A percentile compares a stretch with the other conserved stretches of the same genome.
Evolutionary conservation across 139 green algal genomes (phyloP).

Genomic region (Nannochloris sp.): DNA sequence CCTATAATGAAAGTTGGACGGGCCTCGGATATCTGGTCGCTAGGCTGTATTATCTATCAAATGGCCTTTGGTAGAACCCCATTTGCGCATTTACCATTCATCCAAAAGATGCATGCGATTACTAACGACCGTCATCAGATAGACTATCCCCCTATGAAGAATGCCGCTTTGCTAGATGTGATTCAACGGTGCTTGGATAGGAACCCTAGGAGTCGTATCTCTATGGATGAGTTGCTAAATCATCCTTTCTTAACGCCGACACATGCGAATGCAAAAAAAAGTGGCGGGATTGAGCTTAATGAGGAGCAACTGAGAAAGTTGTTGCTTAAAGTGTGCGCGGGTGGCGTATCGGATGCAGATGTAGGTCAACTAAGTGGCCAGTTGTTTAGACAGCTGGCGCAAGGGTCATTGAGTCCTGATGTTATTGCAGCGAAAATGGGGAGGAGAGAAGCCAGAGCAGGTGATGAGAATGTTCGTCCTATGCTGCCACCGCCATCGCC

Average conservation of each 20-base stretch:
- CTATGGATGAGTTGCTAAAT: constrained; percentile 80
- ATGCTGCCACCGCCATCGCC: neutral
- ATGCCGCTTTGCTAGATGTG: constrained; percentile 59
- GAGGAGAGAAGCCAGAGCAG: neutral
- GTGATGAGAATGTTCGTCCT: neutral
- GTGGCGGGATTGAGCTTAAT: constrained; percentile 32
- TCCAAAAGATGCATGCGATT: constrained; percentile 94
- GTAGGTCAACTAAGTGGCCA: neutral
- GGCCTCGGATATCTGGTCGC: constrained; percentile 87
- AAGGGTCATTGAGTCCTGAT: neutral
- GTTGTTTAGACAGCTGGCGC: neutral
- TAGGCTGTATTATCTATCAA: constrained; percentile 97
- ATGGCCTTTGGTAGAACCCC: constrained; percentile 88
- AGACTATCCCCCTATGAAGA: constrained; percentile 51
- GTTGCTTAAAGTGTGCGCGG: constrained; percentile 46
- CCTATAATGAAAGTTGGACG: constrained; percentile 71
- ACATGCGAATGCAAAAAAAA: neutral
- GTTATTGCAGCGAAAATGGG: neutral
- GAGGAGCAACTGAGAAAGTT: constrained; percentile 61
- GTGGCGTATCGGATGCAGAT: neutral
- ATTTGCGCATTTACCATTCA: constrained; percentile 75
- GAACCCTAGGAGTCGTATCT: constrained; percentile 68
- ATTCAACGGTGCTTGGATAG: constrained; percentile 81
- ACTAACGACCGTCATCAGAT: constrained; percentile 61
- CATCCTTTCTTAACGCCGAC: constrained; percentile 78